Base-by-base conservation (phyloP, 176 grass and related monocot genomes). In the Leersia perrieri region DNA sequence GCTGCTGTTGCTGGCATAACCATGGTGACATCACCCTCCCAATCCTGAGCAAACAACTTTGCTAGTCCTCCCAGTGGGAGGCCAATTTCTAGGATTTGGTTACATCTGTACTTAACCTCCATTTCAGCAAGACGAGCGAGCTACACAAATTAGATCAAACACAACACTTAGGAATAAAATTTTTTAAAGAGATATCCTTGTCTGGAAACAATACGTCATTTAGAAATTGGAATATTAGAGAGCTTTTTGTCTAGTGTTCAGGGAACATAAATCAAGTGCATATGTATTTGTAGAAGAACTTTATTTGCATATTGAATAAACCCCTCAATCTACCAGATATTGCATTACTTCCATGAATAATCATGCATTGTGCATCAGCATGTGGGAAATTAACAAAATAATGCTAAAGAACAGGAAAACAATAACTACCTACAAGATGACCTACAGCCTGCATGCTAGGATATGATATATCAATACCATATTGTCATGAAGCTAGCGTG, bases 1-100 rank as follows among this genome's bases (percentile, higher is more conserved):
- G 90, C 84, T 75, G 95, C 65, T 75, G 95, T 98, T 79, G 95
- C 92, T 33, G 90, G 92, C 95, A 98, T 95, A 87, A 98, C 92
- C 70, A 98, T 71, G 22, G 95, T 98, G 45, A 98, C 88, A 82
- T 95, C 92, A 76, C 95, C 95, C 72, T 95, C 92, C 95, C 92
- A 95, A 70, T 98, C 95, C 79, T 98, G 95, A 75, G 95, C 92
- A 72, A 98, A 98, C 61, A 93, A 81, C 33, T 98, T 98, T 5
- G 92, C 95, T 57, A 98, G 66, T 13, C 95, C 95, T 72, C 95
- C 95, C 36, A 98, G 53, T 14, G 92, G 92, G 73, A 98, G 90
- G 40, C 92, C 92, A 41, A 98, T 87, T 70, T 98, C 88, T 7
- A 98, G 86, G 82, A 95, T 79, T 91, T 98, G 95, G 70, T 98